Evolutionary conservation across 768 basidiomycete genomes (phyloP), one percentile per base, ranked within the genome.

Genomic region (Lentinula sp.): DNA sequence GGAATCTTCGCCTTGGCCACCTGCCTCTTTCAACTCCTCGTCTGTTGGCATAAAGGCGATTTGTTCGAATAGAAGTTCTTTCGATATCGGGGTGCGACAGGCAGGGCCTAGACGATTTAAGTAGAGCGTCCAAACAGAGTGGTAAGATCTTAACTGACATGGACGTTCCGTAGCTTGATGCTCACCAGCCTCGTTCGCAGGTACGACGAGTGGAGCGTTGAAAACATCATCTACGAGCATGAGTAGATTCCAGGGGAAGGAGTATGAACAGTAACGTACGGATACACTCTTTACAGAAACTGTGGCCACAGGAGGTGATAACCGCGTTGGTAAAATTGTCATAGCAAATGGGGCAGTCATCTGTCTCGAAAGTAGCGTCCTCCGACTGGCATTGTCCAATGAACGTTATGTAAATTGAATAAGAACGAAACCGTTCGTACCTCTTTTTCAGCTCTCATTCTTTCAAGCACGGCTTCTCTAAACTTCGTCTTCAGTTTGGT

Each of bases 311-410:
- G 0, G 76, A 64, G 0, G 87, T 88, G 43, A 90, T 68, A 18
- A 84, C 73, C 15, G 85, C 74, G 57, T 84, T 76, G 1, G 76
- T 79, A 66, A 83, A 75, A 3, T 71, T 52, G 60, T 90, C 88
- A 61, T 81, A 81, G 68, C 89, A 90, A 59, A 91, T 82, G 0
- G 86, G 79, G 64, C 90, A 91, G 60, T 86, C 84, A 46, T 85
- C 83, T 9, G 78, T 76, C 23, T 83, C 80, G 1, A 76, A 75
- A 13, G 76, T 75, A 7, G 79, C 78, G 63, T 82, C 76, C 0
- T 65, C 64, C 16, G 81, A 81, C 83, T 86, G 63, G 6, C 48
- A 20, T 53, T 10, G 45, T 16, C 46, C 37, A 39, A 37, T 42
- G 42, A 16, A 33, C 55, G 35, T 51, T 36, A 35, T 51, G 36